Evolutionary conservation across 768 basidiomycete genomes (phyloP).

Genomic region (Russula olivacea): DNA sequence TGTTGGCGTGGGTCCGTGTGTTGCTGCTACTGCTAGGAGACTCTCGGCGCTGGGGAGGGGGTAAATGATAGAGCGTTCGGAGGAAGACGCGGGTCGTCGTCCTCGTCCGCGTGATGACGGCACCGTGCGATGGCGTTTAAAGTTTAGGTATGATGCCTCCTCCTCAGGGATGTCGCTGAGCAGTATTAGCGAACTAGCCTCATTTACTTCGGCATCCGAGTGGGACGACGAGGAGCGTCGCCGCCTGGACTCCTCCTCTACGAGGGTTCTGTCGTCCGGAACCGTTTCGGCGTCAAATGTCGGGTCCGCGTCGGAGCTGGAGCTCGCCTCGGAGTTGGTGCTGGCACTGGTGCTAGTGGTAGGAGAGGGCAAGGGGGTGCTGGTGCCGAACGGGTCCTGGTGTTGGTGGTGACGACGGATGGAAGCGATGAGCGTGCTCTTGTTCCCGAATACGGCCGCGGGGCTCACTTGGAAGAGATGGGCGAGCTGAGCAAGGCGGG

Average conservation of each 20-base stretch:
- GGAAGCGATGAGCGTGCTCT: neutral
- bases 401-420: constrained; percentile 9
- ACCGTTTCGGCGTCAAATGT: constrained; percentile 11
- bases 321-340: neutral
- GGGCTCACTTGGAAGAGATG: constrained; percentile 12
- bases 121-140: neutral
- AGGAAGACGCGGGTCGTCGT: neutral
- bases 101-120: neutral
- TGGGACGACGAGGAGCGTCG: neutral
- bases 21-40: neutral
- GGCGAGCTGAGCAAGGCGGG: constrained; percentile 11
- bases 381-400: neutral
- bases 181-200: neutral
- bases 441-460: neutral
- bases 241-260: constrained; percentile 3
- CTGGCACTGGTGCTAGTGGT: neutral
- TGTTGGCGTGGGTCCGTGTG: constrained; percentile 4
- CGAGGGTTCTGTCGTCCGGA: constrained; percentile 17
- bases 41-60: constrained; percentile 14
- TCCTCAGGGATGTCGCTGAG: constrained; percentile 2
- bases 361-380: neutral
- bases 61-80: constrained; percentile 14
- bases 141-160: neutral
- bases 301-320: neutral
- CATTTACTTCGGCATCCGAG: neutral